Percentiles rank a stretch among this genome's conserved stretches.
phyloP scores from a whole-genome alignment of 1,284 basidiomycete genomes.

The Somion occarium region DNA sequence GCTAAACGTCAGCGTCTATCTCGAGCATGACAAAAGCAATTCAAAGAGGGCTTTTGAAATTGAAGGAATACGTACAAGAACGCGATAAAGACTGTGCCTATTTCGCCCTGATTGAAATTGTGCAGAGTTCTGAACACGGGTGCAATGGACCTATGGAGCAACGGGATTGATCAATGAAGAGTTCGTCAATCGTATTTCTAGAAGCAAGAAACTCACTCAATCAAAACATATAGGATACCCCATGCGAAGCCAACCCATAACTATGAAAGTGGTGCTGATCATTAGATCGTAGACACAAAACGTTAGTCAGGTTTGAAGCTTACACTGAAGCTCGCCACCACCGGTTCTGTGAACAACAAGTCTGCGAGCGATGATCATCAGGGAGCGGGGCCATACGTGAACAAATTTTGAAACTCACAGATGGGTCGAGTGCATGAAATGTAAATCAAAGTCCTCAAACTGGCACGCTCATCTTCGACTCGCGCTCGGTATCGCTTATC shows the following conservation, averaged over 20 bases:
- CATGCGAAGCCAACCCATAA: slow-evolving; percentile 75
- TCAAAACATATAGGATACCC: slow-evolving; percentile 71
- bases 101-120: slow-evolving; percentile 58
- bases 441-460: slow-evolving; percentile 51
- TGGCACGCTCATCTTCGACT: slow-evolving; percentile 58
- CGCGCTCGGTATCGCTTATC: slow-evolving; percentile 55
- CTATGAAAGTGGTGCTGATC: slow-evolving; percentile 30
- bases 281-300: not conserved
- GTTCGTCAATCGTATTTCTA: not conserved
- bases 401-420: slow-evolving; percentile 35
- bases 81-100: slow-evolving; percentile 58
- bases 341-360: slow-evolving; percentile 69
- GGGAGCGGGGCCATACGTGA: not conserved
- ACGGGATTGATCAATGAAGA: not conserved
- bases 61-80: slow-evolving; percentile 39
- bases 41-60: not conserved
- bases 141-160: slow-evolving; percentile 47
- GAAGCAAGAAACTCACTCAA: slow-evolving; percentile 43
- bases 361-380: slow-evolving; percentile 32
- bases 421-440: slow-evolving; percentile 68
- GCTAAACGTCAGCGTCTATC: not conserved
- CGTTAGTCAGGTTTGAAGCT: slow-evolving; percentile 19
- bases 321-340: slow-evolving; percentile 72
- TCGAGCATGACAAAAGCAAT: not conserved
- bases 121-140: slow-evolving; percentile 61